Conservation (phyloP, 768 basidiomycete genomes). For the Mycena indigotica region DNA sequence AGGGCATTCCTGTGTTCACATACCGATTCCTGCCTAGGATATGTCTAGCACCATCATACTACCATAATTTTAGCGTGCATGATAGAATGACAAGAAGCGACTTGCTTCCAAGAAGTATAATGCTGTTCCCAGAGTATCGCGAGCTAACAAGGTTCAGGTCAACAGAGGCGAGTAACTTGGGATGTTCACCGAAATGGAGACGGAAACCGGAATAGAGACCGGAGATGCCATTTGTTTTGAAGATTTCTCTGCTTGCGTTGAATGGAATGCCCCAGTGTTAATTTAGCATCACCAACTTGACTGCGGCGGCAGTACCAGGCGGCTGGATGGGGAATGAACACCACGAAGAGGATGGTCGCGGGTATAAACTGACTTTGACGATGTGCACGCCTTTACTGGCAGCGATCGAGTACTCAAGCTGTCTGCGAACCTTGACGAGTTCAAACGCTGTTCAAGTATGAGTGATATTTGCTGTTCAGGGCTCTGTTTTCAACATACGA, state of each 20-base stretch:
- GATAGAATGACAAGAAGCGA: not conserved
- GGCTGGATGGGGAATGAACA: too few relatives aligned
- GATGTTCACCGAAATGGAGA: slow-evolving; percentile 74
- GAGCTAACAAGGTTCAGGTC: slow-evolving; percentile 48
- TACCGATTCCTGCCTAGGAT: slow-evolving; percentile 74
- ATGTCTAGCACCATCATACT: slow-evolving; percentile 88
- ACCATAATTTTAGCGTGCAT: too few relatives aligned
- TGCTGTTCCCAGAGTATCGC: slow-evolving; percentile 87
- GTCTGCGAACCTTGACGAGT: slow-evolving; percentile 92
- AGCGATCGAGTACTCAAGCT: slow-evolving; percentile 91
- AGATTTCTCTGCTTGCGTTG: slow-evolving; percentile 57
- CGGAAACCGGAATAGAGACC: slow-evolving; percentile 85
- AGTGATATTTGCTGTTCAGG: not conserved
- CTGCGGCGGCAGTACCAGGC: slow-evolving; percentile 77
- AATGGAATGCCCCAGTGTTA: not conserved
- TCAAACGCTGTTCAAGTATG: slow-evolving; percentile 69
- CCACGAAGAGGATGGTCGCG: too few relatives aligned
- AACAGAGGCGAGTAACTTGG: not conserved
- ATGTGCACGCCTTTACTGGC: slow-evolving; percentile 73
- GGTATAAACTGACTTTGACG: slow-evolving; percentile 39
- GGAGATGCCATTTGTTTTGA: slow-evolving; percentile 57
- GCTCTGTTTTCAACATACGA: slow-evolving; percentile 56
- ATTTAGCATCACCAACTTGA: slow-evolving; percentile 31
- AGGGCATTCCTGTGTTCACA: not conserved
- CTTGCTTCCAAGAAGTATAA: slow-evolving; percentile 80